Evolutionary conservation across 257 asterid genomes (phyloP).

Genomic region (Leonotis leonurus): DNA sequence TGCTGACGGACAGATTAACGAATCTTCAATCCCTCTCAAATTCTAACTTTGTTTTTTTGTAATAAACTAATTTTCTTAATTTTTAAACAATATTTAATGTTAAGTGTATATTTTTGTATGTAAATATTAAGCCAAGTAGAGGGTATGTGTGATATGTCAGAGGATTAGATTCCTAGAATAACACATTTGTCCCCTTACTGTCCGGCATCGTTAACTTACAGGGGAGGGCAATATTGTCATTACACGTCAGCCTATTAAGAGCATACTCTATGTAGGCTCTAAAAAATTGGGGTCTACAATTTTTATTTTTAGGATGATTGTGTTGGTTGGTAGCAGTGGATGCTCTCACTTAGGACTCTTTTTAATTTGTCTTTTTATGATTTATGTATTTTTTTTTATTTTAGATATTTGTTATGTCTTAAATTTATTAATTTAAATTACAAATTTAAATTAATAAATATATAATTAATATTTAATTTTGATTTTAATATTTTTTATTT

Average conservation of each 20-base stretch:
- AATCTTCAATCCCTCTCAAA: slow-evolving; percentile 31
- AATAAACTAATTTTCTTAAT: background rate
- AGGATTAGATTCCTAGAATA: background rate
- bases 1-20: slow-evolving; percentile 32
- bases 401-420: no score
- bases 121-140: slow-evolving; percentile 15
- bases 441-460: no score
- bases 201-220: background rate
- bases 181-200: background rate
- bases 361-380: no score
- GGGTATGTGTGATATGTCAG: background rate
- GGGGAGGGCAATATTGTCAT: slow-evolving; percentile 1
- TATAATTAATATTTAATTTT: no score
- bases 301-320: no score
- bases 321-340: no score
- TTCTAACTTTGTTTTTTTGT: slow-evolving; percentile 8
- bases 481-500: no score
- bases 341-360: no score
- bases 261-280: no score
- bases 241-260: background rate
- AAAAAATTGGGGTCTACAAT: no score
- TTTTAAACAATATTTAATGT: slow-evolving; percentile 4
- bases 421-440: no score
- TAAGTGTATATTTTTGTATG: background rate
- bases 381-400: no score